Evolutionary conservation across 306 rosid genomes (phyloP).

Genomic region (Cicer pinnatifidum): DNA sequence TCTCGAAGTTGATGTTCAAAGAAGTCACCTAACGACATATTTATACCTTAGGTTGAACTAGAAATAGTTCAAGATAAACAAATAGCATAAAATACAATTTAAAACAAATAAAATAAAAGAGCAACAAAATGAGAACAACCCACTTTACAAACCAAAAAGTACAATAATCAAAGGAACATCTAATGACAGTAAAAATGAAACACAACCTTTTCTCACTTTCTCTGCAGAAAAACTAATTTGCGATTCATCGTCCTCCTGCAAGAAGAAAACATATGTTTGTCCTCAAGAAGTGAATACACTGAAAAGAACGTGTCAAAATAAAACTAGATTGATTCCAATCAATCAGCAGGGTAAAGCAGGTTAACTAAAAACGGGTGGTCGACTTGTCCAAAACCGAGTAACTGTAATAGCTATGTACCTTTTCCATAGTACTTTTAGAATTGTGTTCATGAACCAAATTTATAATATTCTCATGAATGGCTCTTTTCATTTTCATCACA

Average conservation of each 20-base stretch:
- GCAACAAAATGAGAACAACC: not conserved
- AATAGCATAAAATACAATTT: not conserved
- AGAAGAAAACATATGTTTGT: conserved; percentile 31
- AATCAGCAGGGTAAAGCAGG: not conserved
- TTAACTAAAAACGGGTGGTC: not conserved
- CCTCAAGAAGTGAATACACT: conserved; percentile 17
- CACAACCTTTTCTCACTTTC: conserved; percentile 68
- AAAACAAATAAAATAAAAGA: conserved; percentile 2
- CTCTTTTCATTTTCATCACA: conserved; percentile 96
- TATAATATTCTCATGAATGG: conserved; percentile 76
- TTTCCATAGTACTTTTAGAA: conserved; percentile 50
- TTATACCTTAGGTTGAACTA: conserved; percentile 33
- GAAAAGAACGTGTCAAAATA: conserved; percentile 32
- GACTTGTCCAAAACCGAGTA: conserved; percentile 30
- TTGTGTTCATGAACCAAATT: conserved; percentile 68
- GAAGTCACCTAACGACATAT: conserved; percentile 27
- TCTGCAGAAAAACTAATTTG: conserved; percentile 52
- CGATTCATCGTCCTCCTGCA: conserved; percentile 62
- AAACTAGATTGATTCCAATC: conserved; percentile 20
- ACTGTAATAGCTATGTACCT: conserved; percentile 52
- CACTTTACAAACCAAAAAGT: conserved; percentile 5
- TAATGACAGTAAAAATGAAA: conserved; percentile 17
- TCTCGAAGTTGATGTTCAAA: conserved; percentile 8
- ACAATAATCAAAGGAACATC: conserved; percentile 21
- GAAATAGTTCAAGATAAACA: conserved; percentile 16